Conservation (phyloP, 306 rosid genomes). For the Sicyos baderoa region DNA sequence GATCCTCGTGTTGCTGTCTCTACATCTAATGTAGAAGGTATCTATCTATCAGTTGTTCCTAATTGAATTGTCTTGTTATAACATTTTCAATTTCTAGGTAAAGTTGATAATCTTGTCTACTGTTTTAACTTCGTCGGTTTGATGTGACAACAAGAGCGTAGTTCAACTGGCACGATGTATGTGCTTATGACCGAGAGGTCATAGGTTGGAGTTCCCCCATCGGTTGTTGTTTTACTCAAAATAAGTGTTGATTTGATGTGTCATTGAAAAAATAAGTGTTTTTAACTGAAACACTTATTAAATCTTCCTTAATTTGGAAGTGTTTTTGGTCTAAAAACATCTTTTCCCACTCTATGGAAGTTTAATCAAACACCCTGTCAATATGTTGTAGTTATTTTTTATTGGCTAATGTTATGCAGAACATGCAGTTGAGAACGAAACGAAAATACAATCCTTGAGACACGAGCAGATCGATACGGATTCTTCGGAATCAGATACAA, state of each 20-base stretch:
- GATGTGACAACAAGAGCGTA: too few relatives aligned
- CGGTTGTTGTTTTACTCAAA: too few relatives aligned
- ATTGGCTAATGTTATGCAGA: background rate
- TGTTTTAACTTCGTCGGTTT: too few relatives aligned
- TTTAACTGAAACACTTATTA: background rate
- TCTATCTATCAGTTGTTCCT: background rate
- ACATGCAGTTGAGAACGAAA: constrained; percentile 28
- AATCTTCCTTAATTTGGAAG: too few relatives aligned
- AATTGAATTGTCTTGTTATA: background rate
- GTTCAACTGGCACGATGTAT: too few relatives aligned
- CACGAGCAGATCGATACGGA: constrained; percentile 9
- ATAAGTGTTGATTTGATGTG: background rate
- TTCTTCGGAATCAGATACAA: constrained; percentile 18
- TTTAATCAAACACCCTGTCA: background rate
- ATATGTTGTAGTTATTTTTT: constrained; percentile 17
- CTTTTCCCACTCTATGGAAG: background rate
- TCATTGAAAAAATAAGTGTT: background rate
- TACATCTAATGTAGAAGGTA: constrained; percentile 11
- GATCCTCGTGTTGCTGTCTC: constrained; percentile 14
- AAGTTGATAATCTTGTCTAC: background rate
- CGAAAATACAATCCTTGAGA: constrained; percentile 17
- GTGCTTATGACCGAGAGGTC: too few relatives aligned
- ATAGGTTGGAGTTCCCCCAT: too few relatives aligned
- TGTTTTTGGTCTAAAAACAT: background rate
- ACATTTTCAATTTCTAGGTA: background rate